phyloP scores from a whole-genome alignment of 148 eudicot species.

The Chenopodium berlandieri region DNA sequence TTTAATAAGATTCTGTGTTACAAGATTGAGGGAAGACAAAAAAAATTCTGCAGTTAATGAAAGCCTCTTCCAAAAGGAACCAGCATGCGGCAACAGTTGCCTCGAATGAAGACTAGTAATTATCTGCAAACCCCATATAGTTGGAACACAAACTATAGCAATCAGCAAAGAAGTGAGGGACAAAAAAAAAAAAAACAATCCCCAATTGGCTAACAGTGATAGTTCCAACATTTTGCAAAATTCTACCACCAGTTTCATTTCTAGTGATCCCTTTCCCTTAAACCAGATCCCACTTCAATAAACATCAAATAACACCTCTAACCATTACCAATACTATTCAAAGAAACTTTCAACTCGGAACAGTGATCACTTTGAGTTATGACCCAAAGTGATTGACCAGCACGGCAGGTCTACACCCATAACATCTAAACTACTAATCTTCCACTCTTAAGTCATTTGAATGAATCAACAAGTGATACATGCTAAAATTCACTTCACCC shows the following conservation, averaged over 20 bases:
- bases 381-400: background rate
- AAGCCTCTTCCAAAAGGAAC: background rate
- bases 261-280: background rate
- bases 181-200: background rate
- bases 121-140: background rate
- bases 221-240: background rate
- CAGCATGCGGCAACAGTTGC: background rate
- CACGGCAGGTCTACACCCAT: too few species aligned
- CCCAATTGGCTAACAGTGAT: background rate
- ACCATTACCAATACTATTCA: background rate
- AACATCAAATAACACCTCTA: background rate
- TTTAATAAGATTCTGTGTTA: background rate
- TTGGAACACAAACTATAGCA: background rate
- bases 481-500: background rate
- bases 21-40: background rate
- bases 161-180: background rate
- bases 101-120: background rate
- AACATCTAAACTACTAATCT: too few species aligned
- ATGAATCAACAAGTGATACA: background rate
- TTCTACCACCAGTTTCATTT: background rate
- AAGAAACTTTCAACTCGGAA: too few species aligned
- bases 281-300: background rate
- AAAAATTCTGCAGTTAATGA: background rate
- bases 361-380: background rate
- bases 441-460: too few species aligned